Evolutionary conservation across 257 asterid genomes (phyloP), one percentile per base, ranked within the genome.

Genomic region (Penstemon eatonii): DNA sequence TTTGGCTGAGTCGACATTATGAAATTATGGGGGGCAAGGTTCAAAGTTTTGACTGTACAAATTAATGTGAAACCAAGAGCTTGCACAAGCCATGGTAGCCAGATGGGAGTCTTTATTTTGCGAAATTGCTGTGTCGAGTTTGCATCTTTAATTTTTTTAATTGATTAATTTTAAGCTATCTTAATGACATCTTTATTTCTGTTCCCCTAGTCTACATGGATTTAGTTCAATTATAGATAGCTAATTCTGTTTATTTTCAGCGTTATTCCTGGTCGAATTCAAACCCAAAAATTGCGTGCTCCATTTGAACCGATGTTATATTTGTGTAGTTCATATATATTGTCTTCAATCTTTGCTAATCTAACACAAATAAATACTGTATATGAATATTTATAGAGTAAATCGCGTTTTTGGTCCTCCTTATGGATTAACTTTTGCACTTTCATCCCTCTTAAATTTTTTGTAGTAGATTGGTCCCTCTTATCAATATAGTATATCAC

Each of bases 1-100:
- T 92, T 92, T 69, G 91, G 97, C 76, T 88, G 80, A 84, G 68
- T 56, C 70, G 9, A 62, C 69, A 56, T 72, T 67, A 49, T 51
- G n/a, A 41, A 39, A 70, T 57, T 75, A 57, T 37, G 63, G 57
- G 38, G 64, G 46, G 43, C 52, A 56, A 7, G 40, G 51, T 42
- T 53, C 72, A 52, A 12, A 8, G 43, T 13, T 41, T 39, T 58
- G 67, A 52, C 40, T 53, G 39, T 42, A 62, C 75, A 40, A 50
- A 15, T 15, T 15, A 15, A 49, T 76, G 63, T 66, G 66, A 57
- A 53, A 51, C 71, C 62, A 52, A 19, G 53, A 65, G 55, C 65
- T 56, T 66, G 56, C 58, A 0, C 38, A 50, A 66, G 66, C 56
- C 56, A 55, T 59, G 68, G 58, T 63, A 56, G 42, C 60, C 3